phyloP scores from a whole-genome alignment of 2,329 filamentous ascomycete genomes.

The Trichoderma breve region DNA sequence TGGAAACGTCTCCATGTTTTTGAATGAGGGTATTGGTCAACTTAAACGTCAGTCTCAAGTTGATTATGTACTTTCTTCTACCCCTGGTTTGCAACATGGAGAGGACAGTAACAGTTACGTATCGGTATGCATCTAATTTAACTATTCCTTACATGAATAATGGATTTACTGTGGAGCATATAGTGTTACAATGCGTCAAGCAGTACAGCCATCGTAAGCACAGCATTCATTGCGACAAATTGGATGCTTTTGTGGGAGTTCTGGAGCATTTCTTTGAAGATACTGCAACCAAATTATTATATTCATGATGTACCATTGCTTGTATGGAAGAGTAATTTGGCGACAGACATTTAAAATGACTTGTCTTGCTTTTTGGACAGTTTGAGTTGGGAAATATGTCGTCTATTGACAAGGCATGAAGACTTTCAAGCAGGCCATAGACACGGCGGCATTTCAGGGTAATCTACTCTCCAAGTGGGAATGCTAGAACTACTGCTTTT shows the following conservation, averaged over 20 bases:
- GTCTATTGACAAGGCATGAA: not conserved
- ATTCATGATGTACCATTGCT: too few relatives aligned
- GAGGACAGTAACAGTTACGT: not conserved
- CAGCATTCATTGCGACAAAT: not conserved
- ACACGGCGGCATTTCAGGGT: too few relatives aligned
- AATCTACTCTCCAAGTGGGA: too few relatives aligned
- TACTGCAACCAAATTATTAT: not conserved
- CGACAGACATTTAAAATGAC: too few relatives aligned
- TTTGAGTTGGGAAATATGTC: not conserved
- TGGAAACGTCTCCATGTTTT: not conserved
- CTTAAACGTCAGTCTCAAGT: not conserved
- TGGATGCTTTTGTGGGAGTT: not conserved
- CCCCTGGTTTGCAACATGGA: not conserved
- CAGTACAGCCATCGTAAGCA: not conserved
- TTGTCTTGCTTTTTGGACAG: not conserved
- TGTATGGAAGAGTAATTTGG: too few relatives aligned
- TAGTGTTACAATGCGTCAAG: not conserved
- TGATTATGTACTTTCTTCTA: not conserved
- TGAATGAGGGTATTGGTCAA: not conserved
- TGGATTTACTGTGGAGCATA: too few relatives aligned
- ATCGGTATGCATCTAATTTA: not conserved
- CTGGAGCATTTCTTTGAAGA: not conserved
- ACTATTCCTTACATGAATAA: not conserved
- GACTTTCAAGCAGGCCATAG: not conserved
- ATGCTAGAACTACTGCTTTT: too few relatives aligned